Conservation (phyloP, 345 rosid genomes). For the Isatis tinctoria region DNA sequence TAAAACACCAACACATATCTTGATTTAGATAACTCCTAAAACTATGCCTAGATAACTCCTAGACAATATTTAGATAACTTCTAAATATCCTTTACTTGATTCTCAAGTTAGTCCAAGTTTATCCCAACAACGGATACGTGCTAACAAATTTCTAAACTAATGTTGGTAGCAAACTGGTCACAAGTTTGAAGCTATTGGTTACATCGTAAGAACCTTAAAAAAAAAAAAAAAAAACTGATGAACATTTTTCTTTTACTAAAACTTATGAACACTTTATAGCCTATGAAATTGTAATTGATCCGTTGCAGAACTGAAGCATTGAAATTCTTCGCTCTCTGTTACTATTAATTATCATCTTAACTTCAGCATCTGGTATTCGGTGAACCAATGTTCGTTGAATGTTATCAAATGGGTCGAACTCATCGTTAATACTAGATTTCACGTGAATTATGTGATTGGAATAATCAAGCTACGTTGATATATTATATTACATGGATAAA, state of each 20-base stretch:
- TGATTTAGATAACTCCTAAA: too few species aligned
- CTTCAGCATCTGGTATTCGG: background rate
- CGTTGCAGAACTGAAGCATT: background rate
- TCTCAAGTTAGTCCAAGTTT: too few species aligned
- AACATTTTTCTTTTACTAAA: too few species aligned
- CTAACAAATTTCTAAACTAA: background rate
- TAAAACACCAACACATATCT: too few species aligned
- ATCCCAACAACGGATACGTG: too few species aligned
- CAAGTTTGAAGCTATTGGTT: background rate
- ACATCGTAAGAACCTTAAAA: background rate
- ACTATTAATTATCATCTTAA: background rate
- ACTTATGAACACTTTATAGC: too few species aligned
- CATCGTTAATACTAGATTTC: background rate
- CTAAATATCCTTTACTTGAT: too few species aligned
- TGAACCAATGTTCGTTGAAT: background rate
- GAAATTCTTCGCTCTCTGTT: background rate
- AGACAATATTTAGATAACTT: too few species aligned
- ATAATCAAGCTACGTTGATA: background rate
- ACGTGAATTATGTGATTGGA: constrained; percentile 21
- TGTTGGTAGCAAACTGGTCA: background rate
- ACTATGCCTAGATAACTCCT: too few species aligned
- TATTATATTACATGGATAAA: constrained; percentile 3
- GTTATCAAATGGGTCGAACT: background rate
- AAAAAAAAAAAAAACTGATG: too few species aligned
- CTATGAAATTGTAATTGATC: too few species aligned